A percentile compares a stretch with the other conserved stretches of the same genome.
phyloP scores from a whole-genome alignment of 345 rosid species.

The Eutrema yunnanense region DNA sequence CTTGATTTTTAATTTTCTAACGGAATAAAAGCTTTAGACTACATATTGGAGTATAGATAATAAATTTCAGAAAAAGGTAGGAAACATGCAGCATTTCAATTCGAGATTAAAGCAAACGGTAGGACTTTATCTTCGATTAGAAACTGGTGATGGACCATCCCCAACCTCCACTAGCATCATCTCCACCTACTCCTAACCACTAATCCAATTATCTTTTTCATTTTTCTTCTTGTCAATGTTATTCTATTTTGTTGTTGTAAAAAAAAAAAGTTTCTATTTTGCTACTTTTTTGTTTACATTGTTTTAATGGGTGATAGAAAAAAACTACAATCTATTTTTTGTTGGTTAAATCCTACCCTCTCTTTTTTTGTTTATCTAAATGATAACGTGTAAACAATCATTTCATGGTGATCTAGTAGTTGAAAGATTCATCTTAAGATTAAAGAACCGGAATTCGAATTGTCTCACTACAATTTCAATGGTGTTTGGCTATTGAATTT shows the following conservation, averaged over 20 bases:
- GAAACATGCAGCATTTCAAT: constrained; percentile 1
- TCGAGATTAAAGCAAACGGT: constrained; percentile 24
- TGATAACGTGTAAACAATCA: too few relatives aligned
- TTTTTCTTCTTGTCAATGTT: background rate
- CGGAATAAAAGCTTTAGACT: background rate
- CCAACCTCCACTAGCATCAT: constrained; percentile 36
- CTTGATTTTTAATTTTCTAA: background rate
- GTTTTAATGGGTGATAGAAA: too few relatives aligned
- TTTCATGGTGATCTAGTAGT: too few relatives aligned
- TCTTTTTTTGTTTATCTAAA: too few relatives aligned
- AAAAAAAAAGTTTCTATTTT: background rate
- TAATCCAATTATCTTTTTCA: constrained; percentile 1
- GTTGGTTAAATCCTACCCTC: too few relatives aligned
- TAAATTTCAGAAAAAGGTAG: background rate
- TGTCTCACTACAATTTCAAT: too few relatives aligned
- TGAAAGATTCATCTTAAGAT: too few relatives aligned
- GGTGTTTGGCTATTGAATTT: background rate
- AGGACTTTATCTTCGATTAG: constrained; percentile 18
- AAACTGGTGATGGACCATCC: constrained; percentile 23
- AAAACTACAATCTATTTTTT: too few relatives aligned
- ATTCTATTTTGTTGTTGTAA: background rate
- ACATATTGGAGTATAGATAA: background rate
- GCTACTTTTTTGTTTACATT: background rate
- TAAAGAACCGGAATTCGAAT: too few relatives aligned
- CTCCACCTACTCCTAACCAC: constrained; percentile 78